A percentile compares a stretch with the other conserved stretches of the same genome.
These are phyloP conservation scores for Cyberlindnera amylophila DNA, from an alignment of 805 yeast genomes.

Conservation along the genomic window DNA sequence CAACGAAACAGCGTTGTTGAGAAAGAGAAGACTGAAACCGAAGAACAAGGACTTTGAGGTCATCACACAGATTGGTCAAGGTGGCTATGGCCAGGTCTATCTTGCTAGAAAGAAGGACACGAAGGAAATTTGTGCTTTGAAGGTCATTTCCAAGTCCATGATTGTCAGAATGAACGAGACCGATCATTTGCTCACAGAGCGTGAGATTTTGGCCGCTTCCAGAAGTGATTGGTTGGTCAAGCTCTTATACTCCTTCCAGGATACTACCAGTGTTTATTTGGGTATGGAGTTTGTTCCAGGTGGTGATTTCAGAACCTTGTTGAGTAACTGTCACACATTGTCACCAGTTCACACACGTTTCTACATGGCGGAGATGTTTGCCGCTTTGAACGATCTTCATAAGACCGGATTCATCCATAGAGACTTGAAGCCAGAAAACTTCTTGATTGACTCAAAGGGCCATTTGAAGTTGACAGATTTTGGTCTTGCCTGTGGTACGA, in stretches of 20 bases:
- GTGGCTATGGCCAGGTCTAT: slow-evolving; percentile 99
- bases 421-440: slow-evolving; percentile 94
- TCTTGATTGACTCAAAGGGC: slow-evolving; percentile 83
- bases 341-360: slow-evolving; percentile 95
- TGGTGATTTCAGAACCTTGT: slow-evolving; percentile 93
- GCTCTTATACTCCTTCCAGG: slow-evolving; percentile 92
- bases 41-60: slow-evolving; percentile 93
- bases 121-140: slow-evolving; percentile 90
- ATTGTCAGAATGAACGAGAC: slow-evolving; percentile 90
- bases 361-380: slow-evolving; percentile 94
- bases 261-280: slow-evolving; percentile 78
- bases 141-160: slow-evolving; percentile 82
- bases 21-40: slow-evolving; percentile 89
- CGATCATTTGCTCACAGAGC: slow-evolving; percentile 90
- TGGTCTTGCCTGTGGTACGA: slow-evolving; percentile 95
- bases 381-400: slow-evolving; percentile 89
- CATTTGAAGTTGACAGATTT: slow-evolving; percentile 94
- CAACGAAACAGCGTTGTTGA: slow-evolving; percentile 75
- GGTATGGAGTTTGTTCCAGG: slow-evolving; percentile 99
- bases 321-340: slow-evolving; percentile 88
- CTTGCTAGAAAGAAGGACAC: slow-evolving; percentile 93
- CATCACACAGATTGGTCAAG: slow-evolving; percentile 98
- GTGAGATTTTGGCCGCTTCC: slow-evolving; percentile 95
- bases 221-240: slow-evolving; percentile 95
- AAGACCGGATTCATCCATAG: slow-evolving; percentile 95